Base-by-base conservation (phyloP, 768 basidiomycete genomes). In the Ephemerocybe angulata region DNA sequence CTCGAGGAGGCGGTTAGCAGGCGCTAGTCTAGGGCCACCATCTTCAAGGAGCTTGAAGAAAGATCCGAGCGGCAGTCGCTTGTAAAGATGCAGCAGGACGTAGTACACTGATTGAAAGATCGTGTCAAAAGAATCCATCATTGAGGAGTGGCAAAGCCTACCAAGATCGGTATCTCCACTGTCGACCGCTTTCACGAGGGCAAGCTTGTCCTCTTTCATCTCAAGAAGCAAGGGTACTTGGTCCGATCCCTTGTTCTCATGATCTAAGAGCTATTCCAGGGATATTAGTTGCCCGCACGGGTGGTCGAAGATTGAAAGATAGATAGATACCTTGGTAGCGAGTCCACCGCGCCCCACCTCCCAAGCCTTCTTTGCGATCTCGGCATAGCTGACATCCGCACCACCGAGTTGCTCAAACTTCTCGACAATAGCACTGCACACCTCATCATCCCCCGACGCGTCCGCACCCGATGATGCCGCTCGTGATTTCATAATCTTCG, bases 11-110 rank as follows among this genome's bases (percentile, higher is more conserved):
- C 78, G 85, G 59, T 85, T 85, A 0, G 92, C 93, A n/a, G 82
- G 84, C 3, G 78, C 80, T 7, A 96, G 80, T 40, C 75, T 71
- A 31, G 85, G 77, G 2, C 93, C 92, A 12, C 92, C 90, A 49
- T 95, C 93, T 70, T 98, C 94, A 46, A 99, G 85, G 22, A 98
- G 77, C 17, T 87, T 86, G 80, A 99, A 99, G 75, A 99, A 97
- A 30, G 87, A 83, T 6, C 97, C 97, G 7, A 97, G 79, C 0
- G 89, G 79, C 42, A 96, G 77, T 15, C 88, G 81, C 57, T 89
- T 86, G 64, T 93, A 84, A 22, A 99, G 76, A 63, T 94, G 87
- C 6, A 98, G 79, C 11, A 99, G 77, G 43, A 98, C 95, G 66
- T 94, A 88, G 67, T 97, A 98, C 3, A 98, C 97, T 97, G 62